These are phyloP conservation scores for Chaetomium tenue DNA, from an alignment of 495 filamentous ascomycete genomes.

Conservation along the genomic window DNA sequence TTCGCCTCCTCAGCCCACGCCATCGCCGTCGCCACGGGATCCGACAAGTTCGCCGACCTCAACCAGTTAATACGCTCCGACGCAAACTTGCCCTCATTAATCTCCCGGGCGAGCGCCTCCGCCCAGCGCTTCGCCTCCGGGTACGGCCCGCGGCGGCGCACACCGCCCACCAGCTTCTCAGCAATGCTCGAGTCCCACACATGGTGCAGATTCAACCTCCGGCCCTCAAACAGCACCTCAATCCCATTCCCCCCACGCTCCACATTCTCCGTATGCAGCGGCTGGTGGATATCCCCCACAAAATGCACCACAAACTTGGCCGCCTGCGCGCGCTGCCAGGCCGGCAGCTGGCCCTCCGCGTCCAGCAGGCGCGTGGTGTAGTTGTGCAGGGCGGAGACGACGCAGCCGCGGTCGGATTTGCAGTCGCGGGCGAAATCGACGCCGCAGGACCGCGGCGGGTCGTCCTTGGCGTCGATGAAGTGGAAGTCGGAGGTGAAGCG, in stretches of 20 bases:
- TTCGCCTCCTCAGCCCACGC: slow-evolving; percentile 64
- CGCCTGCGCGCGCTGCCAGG: slow-evolving; percentile 47
- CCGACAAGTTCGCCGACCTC: slow-evolving; percentile 48
- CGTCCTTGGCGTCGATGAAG: slow-evolving; percentile 70
- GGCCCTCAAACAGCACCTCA: slow-evolving; percentile 52
- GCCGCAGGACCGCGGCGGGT: slow-evolving; percentile 57
- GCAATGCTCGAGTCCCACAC: slow-evolving; percentile 63
- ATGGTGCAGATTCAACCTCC: slow-evolving; percentile 55
- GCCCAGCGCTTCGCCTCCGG: slow-evolving; percentile 54
- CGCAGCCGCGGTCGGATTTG: slow-evolving; percentile 53
- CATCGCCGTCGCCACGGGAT: slow-evolving; percentile 52
- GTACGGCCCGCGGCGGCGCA: slow-evolving; percentile 39
- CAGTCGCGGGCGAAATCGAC: slow-evolving; percentile 64
- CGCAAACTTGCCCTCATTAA: slow-evolving; percentile 51
- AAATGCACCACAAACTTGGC: slow-evolving; percentile 66
- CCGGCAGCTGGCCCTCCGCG: slow-evolving; percentile 36
- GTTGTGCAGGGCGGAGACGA: slow-evolving; percentile 61
- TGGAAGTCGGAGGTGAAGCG: slow-evolving; percentile 60
- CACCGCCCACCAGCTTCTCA: slow-evolving; percentile 57
- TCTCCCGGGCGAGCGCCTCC: slow-evolving; percentile 48
- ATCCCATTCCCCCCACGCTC: slow-evolving; percentile 61
- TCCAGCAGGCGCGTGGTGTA: slow-evolving; percentile 54
- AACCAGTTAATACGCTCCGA: slow-evolving; percentile 47
- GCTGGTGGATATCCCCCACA: slow-evolving; percentile 65
- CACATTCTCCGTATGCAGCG: slow-evolving; percentile 61